Evolutionary conservation across 73 alveolate genomes (phyloP), one percentile per base, ranked within the genome.

Genomic region (Paramecium caudatum): DNA sequence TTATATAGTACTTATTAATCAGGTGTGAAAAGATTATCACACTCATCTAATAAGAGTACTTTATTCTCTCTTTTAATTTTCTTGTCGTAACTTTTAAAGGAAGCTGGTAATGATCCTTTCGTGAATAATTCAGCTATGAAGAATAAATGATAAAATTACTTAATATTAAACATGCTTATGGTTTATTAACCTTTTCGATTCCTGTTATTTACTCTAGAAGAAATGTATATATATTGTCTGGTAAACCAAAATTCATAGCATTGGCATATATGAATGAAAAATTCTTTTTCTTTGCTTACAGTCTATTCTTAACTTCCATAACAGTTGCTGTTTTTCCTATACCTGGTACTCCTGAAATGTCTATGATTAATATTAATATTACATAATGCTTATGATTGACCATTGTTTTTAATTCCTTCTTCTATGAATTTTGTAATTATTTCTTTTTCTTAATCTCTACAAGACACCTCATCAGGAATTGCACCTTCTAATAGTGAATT

Each of bases 1-100:
- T 97, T 96, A 91, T 97, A 97, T 39, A 97, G 94, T 37, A 95
- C 91, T 33, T 94, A 92, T 84, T 97, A 94, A 49, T 94, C 92
- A 46, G 94, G 92, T 43, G 98, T 97, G 17, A 95, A 92, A 46
- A 97, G 93, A 27, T 96, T 96, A 91, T 97, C 99, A 46, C 97
- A 93, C 88, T 97, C 99, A 85, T 97, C 99, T 47, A 97, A 69
- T 7, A 97, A 93, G 19, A 95, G 49, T 33, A 95, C 95, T 16
- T 84, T 91, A 92, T 55, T 46, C 21, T 90, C 13, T 80, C 82
- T 74, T 78, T 83, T 41, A 33, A 81, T 39, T 27, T 63, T 47
- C 69, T 61, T 46, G 1, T 63, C 82, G 37, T 91, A 87, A 5
- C 47, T 1, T 47, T 88, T 17, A 16, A 61, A 46, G 41, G 19